Conservation (phyloP, 768 basidiomycete species). For the Kwoniella bestiolae region DNA sequence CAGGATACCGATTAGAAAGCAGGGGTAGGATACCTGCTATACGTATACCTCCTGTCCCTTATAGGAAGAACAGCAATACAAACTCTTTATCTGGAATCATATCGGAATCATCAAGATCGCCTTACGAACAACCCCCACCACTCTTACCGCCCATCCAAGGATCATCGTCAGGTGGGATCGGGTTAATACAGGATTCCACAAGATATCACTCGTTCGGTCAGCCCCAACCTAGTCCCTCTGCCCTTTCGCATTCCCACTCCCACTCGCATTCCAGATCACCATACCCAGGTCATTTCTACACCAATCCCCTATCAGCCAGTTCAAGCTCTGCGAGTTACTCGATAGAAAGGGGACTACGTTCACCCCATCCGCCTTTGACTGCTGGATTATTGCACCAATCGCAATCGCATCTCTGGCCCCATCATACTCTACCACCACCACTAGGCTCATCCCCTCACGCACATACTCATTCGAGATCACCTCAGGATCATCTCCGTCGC, state of each 20-base stretch:
- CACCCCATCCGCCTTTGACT: conserved; percentile 30
- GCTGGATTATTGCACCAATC: conserved; percentile 7
- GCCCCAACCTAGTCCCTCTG: conserved; percentile 12
- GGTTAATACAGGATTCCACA: background rate
- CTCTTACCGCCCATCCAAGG: conserved; percentile 12
- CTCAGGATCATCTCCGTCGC: background rate
- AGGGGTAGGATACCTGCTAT: conserved; percentile 26
- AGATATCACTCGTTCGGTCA: conserved; percentile 13
- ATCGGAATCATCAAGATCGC: conserved; percentile 17
- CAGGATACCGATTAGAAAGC: conserved; percentile 17
- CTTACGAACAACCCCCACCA: conserved; percentile 16
- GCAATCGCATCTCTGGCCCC: conserved; percentile 22
- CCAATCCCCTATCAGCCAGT: conserved; percentile 14
- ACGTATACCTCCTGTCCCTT: conserved; percentile 19
- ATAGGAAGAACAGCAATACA: conserved; percentile 5
- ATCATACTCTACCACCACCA: conserved; percentile 1
- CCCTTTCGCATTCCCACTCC: conserved; percentile 5
- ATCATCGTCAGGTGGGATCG: conserved; percentile 2
- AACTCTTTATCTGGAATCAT: background rate
- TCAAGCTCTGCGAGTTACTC: conserved; percentile 9
- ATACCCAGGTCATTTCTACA: conserved; percentile 11
- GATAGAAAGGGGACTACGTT: conserved; percentile 22
- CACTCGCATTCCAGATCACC: conserved; percentile 24
- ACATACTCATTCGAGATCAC: conserved; percentile 16
- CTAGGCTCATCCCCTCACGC: background rate